Conservation (phyloP, 805 yeast genomes). For the Lipomyces orientalis region DNA sequence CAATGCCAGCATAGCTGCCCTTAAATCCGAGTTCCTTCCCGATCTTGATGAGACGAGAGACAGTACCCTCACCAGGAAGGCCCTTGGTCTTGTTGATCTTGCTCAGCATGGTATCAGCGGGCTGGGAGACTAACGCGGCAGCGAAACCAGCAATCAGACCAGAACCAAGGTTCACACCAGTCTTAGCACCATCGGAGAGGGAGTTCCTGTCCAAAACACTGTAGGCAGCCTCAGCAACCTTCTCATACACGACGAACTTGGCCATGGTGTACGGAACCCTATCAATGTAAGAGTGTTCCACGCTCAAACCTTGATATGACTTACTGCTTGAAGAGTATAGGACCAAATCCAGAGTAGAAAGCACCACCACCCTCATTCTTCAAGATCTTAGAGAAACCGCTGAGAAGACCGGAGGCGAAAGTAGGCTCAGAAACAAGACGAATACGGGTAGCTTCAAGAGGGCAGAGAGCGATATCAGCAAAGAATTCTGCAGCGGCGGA, state of each 20-base stretch:
- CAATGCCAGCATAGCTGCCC: slow-evolving; percentile 95
- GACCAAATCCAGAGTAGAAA: slow-evolving; percentile 85
- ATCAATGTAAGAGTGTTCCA: too few relatives aligned
- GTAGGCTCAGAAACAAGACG: slow-evolving; percentile 93
- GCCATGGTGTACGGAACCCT: slow-evolving; percentile 93
- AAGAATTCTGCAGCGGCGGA: slow-evolving; percentile 92
- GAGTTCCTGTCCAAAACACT: slow-evolving; percentile 66
- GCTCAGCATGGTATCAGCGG: slow-evolving; percentile 97
- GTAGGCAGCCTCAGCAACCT: slow-evolving; percentile 82
- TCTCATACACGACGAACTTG: slow-evolving; percentile 92
- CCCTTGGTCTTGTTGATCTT: slow-evolving; percentile 75
- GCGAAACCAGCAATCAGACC: slow-evolving; percentile 97
- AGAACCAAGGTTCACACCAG: slow-evolving; percentile 91
- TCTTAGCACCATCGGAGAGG: slow-evolving; percentile 75
- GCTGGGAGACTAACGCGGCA: slow-evolving; percentile 94
- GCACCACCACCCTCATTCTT: slow-evolving; percentile 73
- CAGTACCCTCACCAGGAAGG: slow-evolving; percentile 59
- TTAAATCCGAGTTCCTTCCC: slow-evolving; percentile 77
- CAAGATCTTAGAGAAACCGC: slow-evolving; percentile 69
- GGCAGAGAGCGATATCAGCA: slow-evolving; percentile 89
- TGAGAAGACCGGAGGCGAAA: slow-evolving; percentile 63
- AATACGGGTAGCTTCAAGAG: slow-evolving; percentile 93
- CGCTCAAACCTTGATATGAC: too few relatives aligned
- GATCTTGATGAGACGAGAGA: slow-evolving; percentile 40
- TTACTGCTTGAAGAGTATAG: slow-evolving; percentile 87